These are phyloP conservation scores for Schwanniomyces sp. DNA, from an alignment of 805 yeast species.

Conservation along the genomic window DNA sequence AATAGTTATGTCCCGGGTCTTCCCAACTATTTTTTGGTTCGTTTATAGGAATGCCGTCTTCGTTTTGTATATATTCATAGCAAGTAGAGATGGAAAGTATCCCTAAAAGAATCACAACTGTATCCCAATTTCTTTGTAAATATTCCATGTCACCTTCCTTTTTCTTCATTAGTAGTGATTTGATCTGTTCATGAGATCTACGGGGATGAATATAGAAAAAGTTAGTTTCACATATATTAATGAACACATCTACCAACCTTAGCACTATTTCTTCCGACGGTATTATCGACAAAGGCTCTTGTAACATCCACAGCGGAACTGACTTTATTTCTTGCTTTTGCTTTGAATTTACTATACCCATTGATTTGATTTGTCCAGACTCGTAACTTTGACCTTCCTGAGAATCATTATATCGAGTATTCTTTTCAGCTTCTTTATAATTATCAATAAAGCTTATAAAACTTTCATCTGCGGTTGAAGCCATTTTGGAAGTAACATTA, in stretches of 20 bases:
- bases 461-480: slow-evolving; percentile 15
- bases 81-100: slow-evolving; percentile 13
- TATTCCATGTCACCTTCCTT: slow-evolving; percentile 7
- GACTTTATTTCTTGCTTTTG: slow-evolving; percentile 3
- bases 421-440: not conserved
- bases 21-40: slow-evolving; percentile 5
- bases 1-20: slow-evolving; percentile 13
- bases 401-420: not conserved
- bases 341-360: not conserved
- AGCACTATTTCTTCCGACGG: slow-evolving; percentile 9
- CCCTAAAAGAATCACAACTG: slow-evolving; percentile 7
- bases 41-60: slow-evolving; percentile 2
- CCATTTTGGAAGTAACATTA: slow-evolving; percentile 4
- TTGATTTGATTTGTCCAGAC: not conserved
- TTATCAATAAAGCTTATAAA: slow-evolving; percentile 13
- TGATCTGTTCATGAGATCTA: slow-evolving; percentile 3
- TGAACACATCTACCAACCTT: slow-evolving; percentile 8
- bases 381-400: not conserved
- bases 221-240: slow-evolving; percentile 15
- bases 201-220: slow-evolving; percentile 14
- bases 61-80: slow-evolving; percentile 12
- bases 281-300: slow-evolving; percentile 9
- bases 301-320: slow-evolving; percentile 5
- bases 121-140: slow-evolving; percentile 11
- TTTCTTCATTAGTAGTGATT: slow-evolving; percentile 4